Conservation (phyloP, 2,329 filamentous ascomycete species). For the Kalmusia sp. region DNA sequence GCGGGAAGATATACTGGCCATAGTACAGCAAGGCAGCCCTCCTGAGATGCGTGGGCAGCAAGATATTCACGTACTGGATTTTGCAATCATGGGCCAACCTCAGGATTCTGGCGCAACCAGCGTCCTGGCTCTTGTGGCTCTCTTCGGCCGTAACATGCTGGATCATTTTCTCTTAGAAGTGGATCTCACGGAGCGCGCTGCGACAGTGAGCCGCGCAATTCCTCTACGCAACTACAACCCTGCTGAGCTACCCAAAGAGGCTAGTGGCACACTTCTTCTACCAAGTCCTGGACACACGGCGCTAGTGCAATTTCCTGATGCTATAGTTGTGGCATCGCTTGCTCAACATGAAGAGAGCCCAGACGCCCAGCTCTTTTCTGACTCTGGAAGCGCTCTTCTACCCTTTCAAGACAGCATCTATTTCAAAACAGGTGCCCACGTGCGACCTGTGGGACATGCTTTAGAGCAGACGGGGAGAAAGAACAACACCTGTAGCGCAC, state of each 20-base stretch:
- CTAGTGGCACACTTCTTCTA: conserved; percentile 67
- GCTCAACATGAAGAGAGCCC: conserved; percentile 72
- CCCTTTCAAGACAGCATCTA: conserved; percentile 88
- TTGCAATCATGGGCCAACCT: conserved; percentile 66
- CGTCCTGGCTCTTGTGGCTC: conserved; percentile 41
- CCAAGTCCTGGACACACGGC: conserved; percentile 81
- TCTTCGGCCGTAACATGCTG: conserved; percentile 40
- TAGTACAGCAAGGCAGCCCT: conserved; percentile 63
- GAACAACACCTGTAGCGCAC: conserved; percentile 48
- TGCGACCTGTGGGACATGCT: conserved; percentile 58
- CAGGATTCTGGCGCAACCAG: conserved; percentile 42
- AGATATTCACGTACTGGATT: conserved; percentile 78
- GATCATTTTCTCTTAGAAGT: conserved; percentile 81
- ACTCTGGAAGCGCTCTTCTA: conserved; percentile 44
- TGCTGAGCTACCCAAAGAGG: conserved; percentile 43
- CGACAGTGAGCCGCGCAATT: conserved; percentile 70
- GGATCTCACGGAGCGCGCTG: conserved; percentile 62
- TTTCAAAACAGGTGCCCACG: conserved; percentile 64
- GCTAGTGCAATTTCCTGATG: conserved; percentile 80
- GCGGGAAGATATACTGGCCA: conserved; percentile 67
- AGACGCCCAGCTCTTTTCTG: conserved; percentile 72
- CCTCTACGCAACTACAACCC: conserved; percentile 64
- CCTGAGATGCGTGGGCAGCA: conserved; percentile 58
- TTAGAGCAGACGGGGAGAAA: conserved; percentile 54
- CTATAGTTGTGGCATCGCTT: conserved; percentile 79